Percentiles rank a stretch among this genome's conserved stretches.
phyloP scores from a whole-genome alignment of 1,284 basidiomycete species.

The Dichomitus squalens region DNA sequence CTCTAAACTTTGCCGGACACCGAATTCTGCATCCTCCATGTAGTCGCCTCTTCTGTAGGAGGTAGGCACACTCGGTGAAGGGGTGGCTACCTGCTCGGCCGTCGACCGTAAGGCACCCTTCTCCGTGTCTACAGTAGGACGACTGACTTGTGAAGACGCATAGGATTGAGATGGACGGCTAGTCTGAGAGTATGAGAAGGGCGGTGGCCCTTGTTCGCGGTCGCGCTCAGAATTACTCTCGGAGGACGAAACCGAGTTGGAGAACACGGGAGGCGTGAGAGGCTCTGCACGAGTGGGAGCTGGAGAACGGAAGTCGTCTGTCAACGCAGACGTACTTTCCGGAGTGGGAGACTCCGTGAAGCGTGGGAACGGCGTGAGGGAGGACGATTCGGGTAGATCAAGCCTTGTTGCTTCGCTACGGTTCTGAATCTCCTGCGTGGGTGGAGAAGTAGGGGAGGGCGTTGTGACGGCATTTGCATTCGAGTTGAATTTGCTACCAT shows the following conservation, averaged over 20 bases:
- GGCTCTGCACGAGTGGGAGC: constrained; percentile 14
- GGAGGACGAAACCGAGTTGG: neutral
- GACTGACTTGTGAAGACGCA: neutral
- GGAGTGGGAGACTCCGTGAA: constrained; percentile 28
- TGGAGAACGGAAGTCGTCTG: constrained; percentile 16
- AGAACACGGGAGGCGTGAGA: neutral
- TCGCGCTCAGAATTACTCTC: constrained; percentile 1
- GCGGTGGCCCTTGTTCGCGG: neutral
- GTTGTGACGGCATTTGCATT: neutral
- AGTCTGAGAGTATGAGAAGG: constrained; percentile 4
- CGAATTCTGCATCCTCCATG: constrained; percentile 41
- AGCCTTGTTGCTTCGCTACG: constrained; percentile 4
- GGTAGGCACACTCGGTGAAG: neutral
- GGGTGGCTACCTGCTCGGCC: neutral
- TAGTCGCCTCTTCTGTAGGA: constrained; percentile 35
- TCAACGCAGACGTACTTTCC: constrained; percentile 21
- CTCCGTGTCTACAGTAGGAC: neutral
- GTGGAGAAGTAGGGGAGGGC: neutral
- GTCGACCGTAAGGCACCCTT: neutral
- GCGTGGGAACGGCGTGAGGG: constrained; percentile 21
- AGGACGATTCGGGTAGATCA: constrained; percentile 14
- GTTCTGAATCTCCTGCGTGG: neutral
- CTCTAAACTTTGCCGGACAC: constrained; percentile 24
- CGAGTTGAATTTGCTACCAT: constrained; percentile 14
- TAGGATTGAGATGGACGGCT: neutral